Evolutionary conservation across 2,329 filamentous ascomycete species (phyloP).

Genomic region (Sporothrix curviconia): DNA sequence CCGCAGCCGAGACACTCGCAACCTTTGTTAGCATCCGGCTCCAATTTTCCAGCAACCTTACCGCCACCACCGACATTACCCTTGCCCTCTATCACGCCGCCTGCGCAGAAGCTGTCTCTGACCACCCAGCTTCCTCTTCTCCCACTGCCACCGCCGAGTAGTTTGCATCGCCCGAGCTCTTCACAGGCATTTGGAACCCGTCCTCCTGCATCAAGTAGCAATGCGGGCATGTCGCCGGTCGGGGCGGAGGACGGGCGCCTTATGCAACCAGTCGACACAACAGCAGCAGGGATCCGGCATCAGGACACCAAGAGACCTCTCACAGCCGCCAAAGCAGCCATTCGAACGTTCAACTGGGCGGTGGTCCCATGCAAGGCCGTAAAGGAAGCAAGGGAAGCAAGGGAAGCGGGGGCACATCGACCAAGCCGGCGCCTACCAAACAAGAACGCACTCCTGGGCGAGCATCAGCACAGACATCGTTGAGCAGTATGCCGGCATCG

Average conservation of each 20-base stretch:
- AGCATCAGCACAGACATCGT: too few species aligned
- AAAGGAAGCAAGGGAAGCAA: slow-evolving; percentile 16
- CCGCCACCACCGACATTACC: slow-evolving; percentile 25
- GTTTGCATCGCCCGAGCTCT: neutral
- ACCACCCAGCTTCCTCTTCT: slow-evolving; percentile 3
- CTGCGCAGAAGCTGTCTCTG: neutral
- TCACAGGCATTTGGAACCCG: neutral
- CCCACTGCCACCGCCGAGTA: neutral
- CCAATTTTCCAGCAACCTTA: neutral
- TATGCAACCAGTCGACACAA: neutral
- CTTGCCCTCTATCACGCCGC: neutral
- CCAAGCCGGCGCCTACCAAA: too few species aligned
- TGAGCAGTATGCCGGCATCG: too few species aligned
- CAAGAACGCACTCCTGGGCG: too few species aligned
- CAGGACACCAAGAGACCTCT: slow-evolving; percentile 17
- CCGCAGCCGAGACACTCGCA: slow-evolving; percentile 22
- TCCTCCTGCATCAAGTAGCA: neutral
- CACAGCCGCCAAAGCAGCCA: slow-evolving; percentile 16
- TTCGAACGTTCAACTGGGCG: neutral
- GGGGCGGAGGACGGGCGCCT: neutral
- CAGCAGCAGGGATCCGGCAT: slow-evolving; percentile 5
- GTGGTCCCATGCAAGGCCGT: neutral
- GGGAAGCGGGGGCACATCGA: slow-evolving; percentile 18
- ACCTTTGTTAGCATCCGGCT: slow-evolving; percentile 17
- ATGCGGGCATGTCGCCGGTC: neutral